Evolutionary conservation across 1,284 basidiomycete genomes (phyloP).

Genomic region (Exobasidium cylindrosporum): DNA sequence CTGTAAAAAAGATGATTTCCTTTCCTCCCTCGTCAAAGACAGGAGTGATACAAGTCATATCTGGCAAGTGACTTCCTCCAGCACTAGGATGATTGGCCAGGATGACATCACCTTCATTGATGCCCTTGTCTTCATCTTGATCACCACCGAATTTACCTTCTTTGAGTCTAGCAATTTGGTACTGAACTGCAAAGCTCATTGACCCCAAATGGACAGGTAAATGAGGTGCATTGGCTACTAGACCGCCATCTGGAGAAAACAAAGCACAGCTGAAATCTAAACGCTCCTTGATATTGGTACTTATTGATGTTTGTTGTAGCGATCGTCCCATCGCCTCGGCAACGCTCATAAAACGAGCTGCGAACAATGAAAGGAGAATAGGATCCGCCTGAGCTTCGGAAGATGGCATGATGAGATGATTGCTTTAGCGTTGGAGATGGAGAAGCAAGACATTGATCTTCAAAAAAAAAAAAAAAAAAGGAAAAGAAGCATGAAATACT

Average conservation of each 20-base stretch:
- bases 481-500: too few relatives aligned
- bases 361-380: constrained; percentile 81
- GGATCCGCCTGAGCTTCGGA: constrained; percentile 65
- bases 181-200: constrained; percentile 72
- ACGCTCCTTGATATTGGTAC: constrained; percentile 84
- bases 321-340: constrained; percentile 89
- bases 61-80: constrained; percentile 67
- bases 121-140: constrained; percentile 13
- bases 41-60: constrained; percentile 85
- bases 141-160: constrained; percentile 49
- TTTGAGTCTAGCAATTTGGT: constrained; percentile 73
- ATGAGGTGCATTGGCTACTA: constrained; percentile 83
- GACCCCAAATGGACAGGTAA: constrained; percentile 67
- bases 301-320: constrained; percentile 80
- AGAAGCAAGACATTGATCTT: too few relatives aligned
- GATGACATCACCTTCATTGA: constrained; percentile 79
- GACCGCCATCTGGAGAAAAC: constrained; percentile 82
- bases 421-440: too few relatives aligned
- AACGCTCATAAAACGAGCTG: constrained; percentile 86
- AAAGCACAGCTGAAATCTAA: constrained; percentile 83
- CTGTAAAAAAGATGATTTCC: constrained; percentile 84
- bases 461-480: too few relatives aligned
- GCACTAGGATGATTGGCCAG: constrained; percentile 86
- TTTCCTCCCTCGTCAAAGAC: constrained; percentile 65
- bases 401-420: too few relatives aligned